Base-by-base conservation (phyloP, 2,329 filamentous ascomycete genomes). In the Arachnomyces sp. region DNA sequence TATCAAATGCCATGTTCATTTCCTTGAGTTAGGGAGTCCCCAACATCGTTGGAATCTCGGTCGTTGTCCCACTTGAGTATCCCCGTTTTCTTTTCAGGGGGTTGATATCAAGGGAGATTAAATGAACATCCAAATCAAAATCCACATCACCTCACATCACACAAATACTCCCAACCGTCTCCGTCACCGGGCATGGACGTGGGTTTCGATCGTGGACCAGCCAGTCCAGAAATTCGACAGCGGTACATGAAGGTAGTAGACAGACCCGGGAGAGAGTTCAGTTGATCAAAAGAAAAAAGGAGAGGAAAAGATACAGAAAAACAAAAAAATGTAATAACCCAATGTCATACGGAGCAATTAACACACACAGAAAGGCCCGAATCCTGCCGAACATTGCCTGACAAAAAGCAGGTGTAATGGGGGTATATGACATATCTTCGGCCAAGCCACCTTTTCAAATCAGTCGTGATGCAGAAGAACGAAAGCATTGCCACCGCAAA, bases 361-460 rank as follows among this genome's bases (percentile, higher is more conserved):
- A 32, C 41, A 45, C 52, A 46, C 37, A 47, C 35, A 45, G 9
- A 25, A 25, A 25, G 21, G 21, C 21, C 9, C 21, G 21, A 25
- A 25, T 25, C 21, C 21, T 25, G 21, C 21, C 21, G 35, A 25
- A 39, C 12, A 40, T 38, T 40, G 36, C 41, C 34, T 43, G 42
- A 35, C 39, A 34, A 45, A 34, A 21, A 13, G 11, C 32, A 17
- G 17, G 32, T 21, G 28, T 31, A 38, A 49, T 50, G 52, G 50
- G 53, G 51, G 53, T 55, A 56, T 56, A 54, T 45, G 43, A 54
- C 47, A 41, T 47, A 46, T 46, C 40, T 43, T 45, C 40, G 21
- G 21, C 21, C 21, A 25, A 25, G 9, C 41, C 34, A 35, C 37
- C 43, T 48, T 47, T 47, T 47, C 48, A 48, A 44, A 48, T 53